Evolutionary conservation across 441 rosid species (phyloP).

Genomic region (Arabidopsis lyrata): DNA sequence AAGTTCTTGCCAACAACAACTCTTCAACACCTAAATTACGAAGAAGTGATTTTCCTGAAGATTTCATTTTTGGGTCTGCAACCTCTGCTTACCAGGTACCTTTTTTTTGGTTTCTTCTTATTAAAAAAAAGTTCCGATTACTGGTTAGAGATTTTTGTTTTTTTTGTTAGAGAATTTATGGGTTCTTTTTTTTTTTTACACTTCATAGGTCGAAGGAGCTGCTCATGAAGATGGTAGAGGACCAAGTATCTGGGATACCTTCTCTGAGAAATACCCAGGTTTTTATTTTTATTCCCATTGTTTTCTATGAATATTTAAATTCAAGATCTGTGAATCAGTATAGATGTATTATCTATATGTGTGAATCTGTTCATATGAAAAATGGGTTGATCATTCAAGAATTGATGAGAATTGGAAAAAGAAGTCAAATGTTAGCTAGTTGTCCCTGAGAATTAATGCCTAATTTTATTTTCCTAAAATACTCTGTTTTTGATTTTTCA

Average conservation of each 20-base stretch:
- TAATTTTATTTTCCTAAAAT: no score
- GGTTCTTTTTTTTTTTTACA: neutral
- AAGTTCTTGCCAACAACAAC: slow-evolving; percentile 31
- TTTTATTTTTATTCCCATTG: neutral
- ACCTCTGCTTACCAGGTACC: slow-evolving; percentile 51
- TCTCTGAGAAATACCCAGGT: slow-evolving; percentile 46
- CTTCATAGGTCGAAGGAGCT: slow-evolving; percentile 52
- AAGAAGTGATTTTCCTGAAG: slow-evolving; percentile 48
- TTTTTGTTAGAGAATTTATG: neutral
- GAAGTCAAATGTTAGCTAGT: no score
- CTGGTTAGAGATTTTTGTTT: neutral
- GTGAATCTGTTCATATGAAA: slow-evolving; percentile 8
- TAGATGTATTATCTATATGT: neutral
- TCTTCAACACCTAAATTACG: slow-evolving; percentile 24
- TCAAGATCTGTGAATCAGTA: slow-evolving; percentile 1
- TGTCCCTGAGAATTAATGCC: no score
- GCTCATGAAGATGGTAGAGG: slow-evolving; percentile 54
- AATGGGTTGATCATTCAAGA: neutral
- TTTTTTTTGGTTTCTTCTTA: neutral
- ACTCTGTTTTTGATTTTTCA: slow-evolving; percentile 12
- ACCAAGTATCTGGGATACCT: slow-evolving; percentile 60
- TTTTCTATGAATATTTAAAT: neutral
- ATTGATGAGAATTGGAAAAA: neutral
- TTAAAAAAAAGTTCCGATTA: neutral
- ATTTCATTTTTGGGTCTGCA: slow-evolving; percentile 51